phyloP scores from a whole-genome alignment of 768 basidiomycete genomes.

The Calocybe indica region DNA sequence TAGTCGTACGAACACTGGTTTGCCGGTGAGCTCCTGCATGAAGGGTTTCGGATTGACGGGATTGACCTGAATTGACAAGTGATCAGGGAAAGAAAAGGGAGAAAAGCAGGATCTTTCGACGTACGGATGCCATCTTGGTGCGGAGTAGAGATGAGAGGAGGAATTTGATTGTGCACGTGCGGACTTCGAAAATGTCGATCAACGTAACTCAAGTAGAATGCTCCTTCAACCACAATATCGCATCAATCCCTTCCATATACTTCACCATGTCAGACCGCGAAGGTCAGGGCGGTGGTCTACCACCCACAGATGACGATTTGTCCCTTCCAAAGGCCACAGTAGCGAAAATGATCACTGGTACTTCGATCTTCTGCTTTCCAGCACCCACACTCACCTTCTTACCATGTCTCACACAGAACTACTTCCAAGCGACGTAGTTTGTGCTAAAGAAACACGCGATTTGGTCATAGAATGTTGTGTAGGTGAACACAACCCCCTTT shows the following conservation, averaged over 20 bases:
- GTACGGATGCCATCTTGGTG: conserved; percentile 63
- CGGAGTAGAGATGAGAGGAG: conserved; percentile 13
- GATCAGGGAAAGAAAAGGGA: conserved; percentile 1
- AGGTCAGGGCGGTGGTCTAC: conserved; percentile 57
- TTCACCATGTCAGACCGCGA: conserved; percentile 85
- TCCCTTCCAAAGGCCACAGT: conserved; percentile 97
- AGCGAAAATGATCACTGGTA: conserved; percentile 93
- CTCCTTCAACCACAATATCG: conserved; percentile 1
- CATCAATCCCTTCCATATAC: conserved; percentile 1
- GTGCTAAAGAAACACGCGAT: conserved; percentile 95
- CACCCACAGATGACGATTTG: conserved; percentile 83
- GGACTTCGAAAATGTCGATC: conserved; percentile 26
- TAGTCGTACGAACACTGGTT: conserved; percentile 89
- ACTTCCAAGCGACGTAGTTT: conserved; percentile 80
- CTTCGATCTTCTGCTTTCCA: conserved; percentile 8
- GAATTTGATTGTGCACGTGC: conserved; percentile 21
- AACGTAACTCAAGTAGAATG: conserved; percentile 3
- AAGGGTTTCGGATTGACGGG: conserved; percentile 99
- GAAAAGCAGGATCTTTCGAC: conserved; percentile 18
- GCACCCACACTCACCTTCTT: conserved; percentile 2
- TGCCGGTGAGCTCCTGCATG: conserved; percentile 96
- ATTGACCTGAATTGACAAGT: conserved; percentile 48
- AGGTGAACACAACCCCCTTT: conserved; percentile 59
- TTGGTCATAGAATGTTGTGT: conserved; percentile 98
- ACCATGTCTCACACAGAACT: conserved; percentile 53